Base-by-base conservation (phyloP, 768 basidiomycete species). In the Obba rivulosa region DNA sequence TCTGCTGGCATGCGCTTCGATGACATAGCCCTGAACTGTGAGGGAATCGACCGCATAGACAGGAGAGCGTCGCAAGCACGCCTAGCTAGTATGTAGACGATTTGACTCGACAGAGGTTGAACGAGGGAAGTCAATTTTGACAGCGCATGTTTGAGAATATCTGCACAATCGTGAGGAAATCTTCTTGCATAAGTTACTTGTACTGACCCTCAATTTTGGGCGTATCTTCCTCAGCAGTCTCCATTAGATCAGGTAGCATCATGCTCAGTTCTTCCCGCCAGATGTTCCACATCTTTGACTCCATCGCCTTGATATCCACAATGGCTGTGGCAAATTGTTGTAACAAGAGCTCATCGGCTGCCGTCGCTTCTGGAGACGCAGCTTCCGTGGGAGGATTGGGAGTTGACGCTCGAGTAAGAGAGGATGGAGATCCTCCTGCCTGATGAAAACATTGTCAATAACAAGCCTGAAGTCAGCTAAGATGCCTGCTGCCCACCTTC, bases 31-130 rank as follows among this genome's bases (percentile, higher is more conserved):
- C 94, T 78, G 57, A 94, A 89, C 58, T 97, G 93, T 0, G 87
- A 85, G 1, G 92, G 91, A 59, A 97, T 88, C 0, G 88, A 86
- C 41, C 89, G 79, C 49, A 97, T 88, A 13, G 87, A 82, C 24
- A 85, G 78, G 38, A 98, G 77, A 8, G 84, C 81, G 54, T 96
- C 94, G 52, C 82, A 85, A 55, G 87, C 92, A n/a, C 91, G 81
- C 51, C 79, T 78, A 16, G 80, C 80, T 22, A 98, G 70, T 45
- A 95, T 83, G 10, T 70, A 60, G 21, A 87, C 64, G 47, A 95
- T 78, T 46, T 88, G 84, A 22, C 62, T 71, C 4, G 82, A 77
- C 49, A 88, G 65, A 2, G 79, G 71, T 13, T 77, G 70, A n/a
- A 81, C 69, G n/a, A 83, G 62, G 2, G 72, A 62, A 1, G 69